Evolutionary conservation across 352 stramenopile genomes (phyloP).

Genomic region (Blastocystis sp.): DNA sequence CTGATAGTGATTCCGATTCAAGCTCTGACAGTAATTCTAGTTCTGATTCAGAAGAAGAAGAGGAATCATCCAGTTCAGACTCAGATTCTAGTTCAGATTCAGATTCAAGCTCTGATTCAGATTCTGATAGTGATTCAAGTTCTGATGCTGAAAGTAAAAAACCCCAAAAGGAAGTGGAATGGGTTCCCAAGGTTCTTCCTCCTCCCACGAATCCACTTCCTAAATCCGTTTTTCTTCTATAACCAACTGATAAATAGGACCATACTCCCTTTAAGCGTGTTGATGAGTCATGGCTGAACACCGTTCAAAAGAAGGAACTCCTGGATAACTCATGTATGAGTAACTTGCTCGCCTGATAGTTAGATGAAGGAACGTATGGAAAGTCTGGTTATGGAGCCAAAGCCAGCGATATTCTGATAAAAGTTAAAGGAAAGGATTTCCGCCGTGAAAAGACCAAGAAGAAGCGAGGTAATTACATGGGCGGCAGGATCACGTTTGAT

Average conservation of each 20-base stretch:
- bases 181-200: slow-evolving; percentile 70
- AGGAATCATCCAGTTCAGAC: slow-evolving; percentile 61
- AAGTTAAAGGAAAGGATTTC: slow-evolving; percentile 97
- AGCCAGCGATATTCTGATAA: slow-evolving; percentile 90
- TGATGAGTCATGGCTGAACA: slow-evolving; percentile 83
- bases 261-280: slow-evolving; percentile 94
- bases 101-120: slow-evolving; percentile 64
- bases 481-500: slow-evolving; percentile 81
- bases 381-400: slow-evolving; percentile 87
- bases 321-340: slow-evolving; percentile 89
- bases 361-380: slow-evolving; percentile 88
- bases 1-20: neutral
- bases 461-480: slow-evolving; percentile 91
- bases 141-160: slow-evolving; percentile 22
- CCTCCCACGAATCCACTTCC: slow-evolving; percentile 72
- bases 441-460: slow-evolving; percentile 99
- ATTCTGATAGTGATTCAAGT: slow-evolving; percentile 63
- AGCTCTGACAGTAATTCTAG: slow-evolving; percentile 68
- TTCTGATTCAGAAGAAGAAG: slow-evolving; percentile 67
- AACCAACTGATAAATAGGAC: slow-evolving; percentile 55
- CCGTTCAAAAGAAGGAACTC: slow-evolving; percentile 84
- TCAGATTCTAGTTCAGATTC: slow-evolving; percentile 61
- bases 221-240: slow-evolving; percentile 70
- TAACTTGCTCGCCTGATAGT: neutral
- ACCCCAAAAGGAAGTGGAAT: slow-evolving; percentile 64